Evolutionary conservation across 169 alveolate genomes (phyloP).

Genomic region (Plasmodium vivax): DNA sequence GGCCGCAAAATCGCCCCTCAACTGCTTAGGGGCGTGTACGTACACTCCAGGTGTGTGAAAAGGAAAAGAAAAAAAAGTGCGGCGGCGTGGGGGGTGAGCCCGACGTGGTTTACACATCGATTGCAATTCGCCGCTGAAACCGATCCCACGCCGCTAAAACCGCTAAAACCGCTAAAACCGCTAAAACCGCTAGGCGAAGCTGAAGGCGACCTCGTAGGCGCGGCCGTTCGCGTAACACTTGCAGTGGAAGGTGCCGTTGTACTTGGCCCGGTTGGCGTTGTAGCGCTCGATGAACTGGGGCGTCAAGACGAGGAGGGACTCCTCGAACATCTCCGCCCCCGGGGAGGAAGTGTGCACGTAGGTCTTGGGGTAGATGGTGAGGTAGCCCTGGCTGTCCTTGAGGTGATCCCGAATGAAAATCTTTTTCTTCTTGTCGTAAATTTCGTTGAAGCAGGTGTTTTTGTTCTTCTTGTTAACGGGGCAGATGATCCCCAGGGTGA

Average conservation of each 20-base stretch:
- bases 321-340: not conserved
- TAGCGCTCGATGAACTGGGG: not conserved
- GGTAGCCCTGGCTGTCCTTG: conserved; percentile 28
- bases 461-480: conserved; percentile 40
- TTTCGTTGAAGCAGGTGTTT: conserved; percentile 33
- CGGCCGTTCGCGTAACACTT: conserved; percentile 8
- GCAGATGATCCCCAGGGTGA: conserved; percentile 21
- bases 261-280: not conserved
- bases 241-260: conserved; percentile 11
- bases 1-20: not conserved
- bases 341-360: not conserved
- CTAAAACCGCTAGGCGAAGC: not conserved
- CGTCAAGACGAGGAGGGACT: conserved; percentile 5
- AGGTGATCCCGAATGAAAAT: conserved; percentile 32
- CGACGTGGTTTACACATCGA: not conserved
- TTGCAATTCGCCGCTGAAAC: too few species aligned
- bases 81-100: not conserved
- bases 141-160: too few species aligned
- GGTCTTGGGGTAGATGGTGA: conserved; percentile 37
- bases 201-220: not conserved
- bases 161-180: too few species aligned
- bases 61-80: not conserved
- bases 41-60: not conserved
- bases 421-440: conserved; percentile 32
- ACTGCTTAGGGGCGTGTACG: not conserved